Percentiles rank a stretch among this genome's conserved stretches.
Conservation (phyloP, 139 green algal genomes). For the Closterium sp. region DNA sequence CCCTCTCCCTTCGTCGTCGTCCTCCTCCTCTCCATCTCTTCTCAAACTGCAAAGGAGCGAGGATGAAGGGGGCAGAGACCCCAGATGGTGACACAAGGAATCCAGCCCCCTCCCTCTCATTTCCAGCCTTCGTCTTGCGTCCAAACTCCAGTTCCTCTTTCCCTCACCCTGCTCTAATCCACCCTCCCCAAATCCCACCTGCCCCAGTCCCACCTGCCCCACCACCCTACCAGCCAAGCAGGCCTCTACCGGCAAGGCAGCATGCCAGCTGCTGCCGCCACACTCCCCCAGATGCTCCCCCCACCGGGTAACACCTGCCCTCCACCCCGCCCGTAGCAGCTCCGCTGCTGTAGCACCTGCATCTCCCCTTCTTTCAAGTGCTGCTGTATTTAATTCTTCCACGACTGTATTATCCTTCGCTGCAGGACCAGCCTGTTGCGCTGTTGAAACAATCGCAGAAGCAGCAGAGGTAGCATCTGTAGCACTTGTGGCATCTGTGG, state of each 20-base stretch:
- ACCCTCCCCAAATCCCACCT: neutral
- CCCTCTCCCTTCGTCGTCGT: neutral
- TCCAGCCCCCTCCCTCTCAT: too few species aligned
- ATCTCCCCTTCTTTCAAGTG: neutral
- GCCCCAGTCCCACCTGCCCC: neutral
- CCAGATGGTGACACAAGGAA: neutral
- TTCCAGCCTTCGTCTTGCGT: neutral
- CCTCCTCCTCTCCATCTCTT: neutral
- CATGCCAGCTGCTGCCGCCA: neutral
- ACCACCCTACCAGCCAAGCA: neutral
- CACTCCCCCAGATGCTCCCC: neutral
- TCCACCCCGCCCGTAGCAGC: neutral
- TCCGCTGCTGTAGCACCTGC: neutral
- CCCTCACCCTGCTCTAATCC: neutral
- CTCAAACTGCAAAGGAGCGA: neutral
- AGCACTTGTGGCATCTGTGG: neutral
- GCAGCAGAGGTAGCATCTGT: neutral
- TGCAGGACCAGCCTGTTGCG: too few species aligned
- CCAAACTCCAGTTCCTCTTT: neutral
- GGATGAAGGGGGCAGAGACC: neutral
- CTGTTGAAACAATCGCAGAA: too few species aligned
- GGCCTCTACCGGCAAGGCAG: neutral
- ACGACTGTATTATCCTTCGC: too few species aligned
- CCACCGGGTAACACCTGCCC: neutral
- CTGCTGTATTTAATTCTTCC: too few species aligned